These are phyloP conservation scores for Penicillium fimorum DNA, from an alignment of 495 filamentous ascomycete genomes.

Conservation along the genomic window DNA sequence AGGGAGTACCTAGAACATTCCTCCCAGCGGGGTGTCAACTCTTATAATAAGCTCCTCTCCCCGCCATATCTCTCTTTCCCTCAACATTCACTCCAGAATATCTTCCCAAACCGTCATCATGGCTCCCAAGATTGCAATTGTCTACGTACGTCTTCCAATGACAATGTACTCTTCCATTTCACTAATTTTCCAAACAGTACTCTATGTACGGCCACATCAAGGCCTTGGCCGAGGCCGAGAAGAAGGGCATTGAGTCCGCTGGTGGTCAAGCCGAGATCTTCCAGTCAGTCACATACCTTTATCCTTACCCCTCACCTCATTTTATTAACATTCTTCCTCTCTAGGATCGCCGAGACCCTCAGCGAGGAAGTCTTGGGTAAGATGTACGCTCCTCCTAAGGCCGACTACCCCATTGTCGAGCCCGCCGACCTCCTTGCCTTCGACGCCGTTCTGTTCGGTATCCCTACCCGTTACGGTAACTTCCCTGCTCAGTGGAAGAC, in stretches of 20 bases:
- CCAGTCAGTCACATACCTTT: slow-evolving; percentile 60
- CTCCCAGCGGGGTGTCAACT: slow-evolving; percentile 1
- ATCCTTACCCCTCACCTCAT: background rate
- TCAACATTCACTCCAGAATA: background rate
- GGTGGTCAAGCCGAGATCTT: slow-evolving; percentile 76
- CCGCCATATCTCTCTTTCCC: background rate
- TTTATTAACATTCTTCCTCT: slow-evolving; percentile 10
- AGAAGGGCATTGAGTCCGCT: slow-evolving; percentile 83
- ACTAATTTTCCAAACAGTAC: slow-evolving; percentile 56
- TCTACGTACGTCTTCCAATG: slow-evolving; percentile 63
- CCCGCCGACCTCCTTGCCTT: slow-evolving; percentile 69
- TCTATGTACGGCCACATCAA: slow-evolving; percentile 94
- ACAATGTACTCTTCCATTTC: background rate
- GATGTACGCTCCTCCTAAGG: slow-evolving; percentile 87
- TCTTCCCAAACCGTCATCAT: slow-evolving; percentile 51
- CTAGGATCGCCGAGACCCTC: slow-evolving; percentile 83
- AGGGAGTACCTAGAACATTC: background rate
- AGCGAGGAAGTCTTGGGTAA: slow-evolving; percentile 73
- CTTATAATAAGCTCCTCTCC: slow-evolving; percentile 8
- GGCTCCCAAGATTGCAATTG: slow-evolving; percentile 91
- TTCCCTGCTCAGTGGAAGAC: slow-evolving; percentile 96
- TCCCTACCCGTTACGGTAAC: slow-evolving; percentile 98
- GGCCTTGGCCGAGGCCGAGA: slow-evolving; percentile 83
- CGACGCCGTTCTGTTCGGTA: slow-evolving; percentile 90
- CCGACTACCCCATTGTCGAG: slow-evolving; percentile 64